Evolutionary conservation across 495 filamentous ascomycete species (phyloP).

Genomic region (Penicillium samsonianum): DNA sequence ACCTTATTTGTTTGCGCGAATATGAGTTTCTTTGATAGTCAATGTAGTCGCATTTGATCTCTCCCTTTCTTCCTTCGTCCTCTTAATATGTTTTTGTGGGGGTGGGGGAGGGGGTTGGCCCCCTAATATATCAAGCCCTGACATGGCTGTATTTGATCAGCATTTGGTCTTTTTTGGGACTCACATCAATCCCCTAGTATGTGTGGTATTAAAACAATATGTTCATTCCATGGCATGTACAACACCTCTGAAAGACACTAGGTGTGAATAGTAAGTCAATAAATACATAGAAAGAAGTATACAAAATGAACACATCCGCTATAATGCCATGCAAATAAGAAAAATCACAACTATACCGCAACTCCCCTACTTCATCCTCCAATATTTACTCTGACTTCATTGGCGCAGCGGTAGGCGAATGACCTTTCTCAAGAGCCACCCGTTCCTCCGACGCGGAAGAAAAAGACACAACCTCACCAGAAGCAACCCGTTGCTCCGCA

Average conservation of each 20-base stretch:
- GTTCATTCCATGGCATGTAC: background rate
- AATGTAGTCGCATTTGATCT: no score
- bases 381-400: background rate
- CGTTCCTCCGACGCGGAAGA: constrained; percentile 19
- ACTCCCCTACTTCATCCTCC: background rate
- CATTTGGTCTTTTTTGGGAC: no score
- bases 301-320: constrained; percentile 4
- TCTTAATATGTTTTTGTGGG: no score
- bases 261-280: background rate
- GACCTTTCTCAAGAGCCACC: constrained; percentile 20
- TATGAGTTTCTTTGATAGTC: no score
- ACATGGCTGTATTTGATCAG: no score
- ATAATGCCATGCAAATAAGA: constrained; percentile 4
- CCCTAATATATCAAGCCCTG: no score
- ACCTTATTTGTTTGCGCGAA: no score
- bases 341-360: background rate
- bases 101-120: no score
- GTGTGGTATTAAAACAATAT: constrained; percentile 3
- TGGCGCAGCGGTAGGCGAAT: background rate
- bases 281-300: constrained; percentile 2
- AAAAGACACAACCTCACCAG: constrained; percentile 18
- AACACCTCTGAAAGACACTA: background rate
- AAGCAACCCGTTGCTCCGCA: constrained; percentile 16
- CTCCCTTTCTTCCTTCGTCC: no score
- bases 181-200: no score